These are phyloP conservation scores for Aphanomyces euteiches DNA, from an alignment of 352 stramenopile genomes.

Conservation along the genomic window DNA sequence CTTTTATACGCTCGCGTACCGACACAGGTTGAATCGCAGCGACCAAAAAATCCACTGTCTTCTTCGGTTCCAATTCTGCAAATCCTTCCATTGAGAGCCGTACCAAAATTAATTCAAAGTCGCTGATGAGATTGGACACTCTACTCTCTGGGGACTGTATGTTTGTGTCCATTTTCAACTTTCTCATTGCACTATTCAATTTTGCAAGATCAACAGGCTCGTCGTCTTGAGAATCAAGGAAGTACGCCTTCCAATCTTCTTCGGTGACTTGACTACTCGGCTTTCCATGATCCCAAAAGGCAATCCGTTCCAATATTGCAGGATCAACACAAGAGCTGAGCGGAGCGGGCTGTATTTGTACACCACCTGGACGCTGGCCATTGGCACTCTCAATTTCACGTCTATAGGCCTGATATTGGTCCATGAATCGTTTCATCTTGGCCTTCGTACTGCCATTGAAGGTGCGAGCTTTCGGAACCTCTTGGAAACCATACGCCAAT, in stretches of 20 bases:
- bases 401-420: conserved; percentile 13
- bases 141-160: background rate
- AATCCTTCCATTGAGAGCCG: background rate
- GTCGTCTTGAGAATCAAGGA: background rate
- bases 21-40: background rate
- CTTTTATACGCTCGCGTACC: background rate
- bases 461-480: conserved; percentile 18
- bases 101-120: conserved; percentile 8
- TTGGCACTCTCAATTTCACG: conserved; percentile 5
- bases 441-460: conserved; percentile 12
- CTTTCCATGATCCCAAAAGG: conserved; percentile 18
- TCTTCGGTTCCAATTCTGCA: background rate
- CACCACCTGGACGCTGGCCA: conserved; percentile 8
- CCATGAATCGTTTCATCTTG: conserved; percentile 14
- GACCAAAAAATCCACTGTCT: conserved; percentile 9
- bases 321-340: conserved; percentile 10
- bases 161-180: conserved; percentile 5
- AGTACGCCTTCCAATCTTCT: conserved; percentile 4
- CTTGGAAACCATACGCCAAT: conserved; percentile 5
- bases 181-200: background rate
- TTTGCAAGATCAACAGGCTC: conserved; percentile 16
- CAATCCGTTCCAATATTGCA: background rate
- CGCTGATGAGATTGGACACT: conserved; percentile 7
- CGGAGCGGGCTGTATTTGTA: background rate
- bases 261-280: conserved; percentile 2